Evolutionary conservation across 1,284 basidiomycete genomes (phyloP).

Genomic region (Melanopsichium pennsylvanicum): DNA sequence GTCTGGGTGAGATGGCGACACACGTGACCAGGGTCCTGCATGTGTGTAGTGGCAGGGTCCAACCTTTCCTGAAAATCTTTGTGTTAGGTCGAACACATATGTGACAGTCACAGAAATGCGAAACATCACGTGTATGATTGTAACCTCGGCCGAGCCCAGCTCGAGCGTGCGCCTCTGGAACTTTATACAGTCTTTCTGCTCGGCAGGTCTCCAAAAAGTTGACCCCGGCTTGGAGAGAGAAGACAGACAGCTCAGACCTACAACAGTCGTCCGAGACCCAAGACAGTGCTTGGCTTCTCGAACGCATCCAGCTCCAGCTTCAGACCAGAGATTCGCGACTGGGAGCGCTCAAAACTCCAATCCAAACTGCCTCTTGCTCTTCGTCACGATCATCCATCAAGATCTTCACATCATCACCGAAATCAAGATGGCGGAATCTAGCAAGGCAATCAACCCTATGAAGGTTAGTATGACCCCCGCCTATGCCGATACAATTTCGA

Average conservation of each 20-base stretch:
- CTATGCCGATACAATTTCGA: neutral
- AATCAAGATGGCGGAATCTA: constrained; percentile 62
- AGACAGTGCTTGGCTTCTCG: neutral
- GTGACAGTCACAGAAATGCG: too few species aligned
- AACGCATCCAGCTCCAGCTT: neutral
- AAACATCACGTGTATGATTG: too few species aligned
- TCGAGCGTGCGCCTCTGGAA: too few species aligned
- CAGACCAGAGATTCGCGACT: neutral
- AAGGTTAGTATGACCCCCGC: constrained; percentile 53
- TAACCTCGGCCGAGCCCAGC: too few species aligned
- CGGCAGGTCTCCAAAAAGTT: too few species aligned
- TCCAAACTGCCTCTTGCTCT: constrained; percentile 11
- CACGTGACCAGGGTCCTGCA: too few species aligned
- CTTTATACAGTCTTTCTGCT: too few species aligned
- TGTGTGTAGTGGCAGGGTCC: too few species aligned
- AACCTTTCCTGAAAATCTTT: too few species aligned
- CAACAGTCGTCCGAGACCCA: constrained; percentile 13
- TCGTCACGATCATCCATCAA: constrained; percentile 53
- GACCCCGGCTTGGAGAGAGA: too few species aligned
- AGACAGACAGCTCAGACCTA: neutral
- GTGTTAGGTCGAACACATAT: too few species aligned
- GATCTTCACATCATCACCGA: constrained; percentile 31
- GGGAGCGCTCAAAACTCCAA: constrained; percentile 20
- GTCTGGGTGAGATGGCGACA: too few species aligned
- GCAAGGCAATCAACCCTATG: constrained; percentile 65